Percentiles rank a stretch among this genome's conserved stretches.
These are phyloP conservation scores for Besnoitia besnoiti DNA, from an alignment of 169 alveolate genomes.

Conservation along the genomic window DNA sequence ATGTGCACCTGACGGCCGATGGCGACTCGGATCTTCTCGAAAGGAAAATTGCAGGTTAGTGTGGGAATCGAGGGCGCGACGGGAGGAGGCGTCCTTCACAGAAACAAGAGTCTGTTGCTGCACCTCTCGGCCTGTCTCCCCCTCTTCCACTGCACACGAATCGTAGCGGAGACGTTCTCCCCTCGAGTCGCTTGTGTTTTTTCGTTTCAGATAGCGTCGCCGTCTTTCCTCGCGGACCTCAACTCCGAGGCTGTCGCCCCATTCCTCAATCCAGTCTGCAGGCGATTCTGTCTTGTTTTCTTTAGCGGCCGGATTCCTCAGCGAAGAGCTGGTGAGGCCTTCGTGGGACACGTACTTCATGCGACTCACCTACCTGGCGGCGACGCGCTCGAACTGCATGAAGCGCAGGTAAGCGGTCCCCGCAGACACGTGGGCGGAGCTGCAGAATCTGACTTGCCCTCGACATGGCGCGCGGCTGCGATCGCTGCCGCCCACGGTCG, in stretches of 20 bases:
- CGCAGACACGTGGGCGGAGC: neutral
- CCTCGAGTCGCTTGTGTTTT: too few relatives aligned
- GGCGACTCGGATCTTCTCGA: neutral
- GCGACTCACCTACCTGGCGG: slow-evolving; percentile 82
- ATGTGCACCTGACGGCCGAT: slow-evolving; percentile 14
- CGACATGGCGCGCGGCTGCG: neutral
- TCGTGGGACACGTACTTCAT: slow-evolving; percentile 86
- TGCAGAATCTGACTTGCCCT: neutral
- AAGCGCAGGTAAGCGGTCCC: slow-evolving; percentile 70
- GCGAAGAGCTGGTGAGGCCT: slow-evolving; percentile 73
- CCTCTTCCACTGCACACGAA: neutral
- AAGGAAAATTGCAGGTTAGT: slow-evolving; percentile 24
- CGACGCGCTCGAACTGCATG: slow-evolving; percentile 87
- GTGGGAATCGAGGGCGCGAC: too few relatives aligned
- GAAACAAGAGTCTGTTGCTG: too few relatives aligned
- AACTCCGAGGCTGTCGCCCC: too few relatives aligned
- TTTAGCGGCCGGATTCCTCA: neutral
- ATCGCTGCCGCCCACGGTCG: neutral
- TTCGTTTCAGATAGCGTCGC: too few relatives aligned
- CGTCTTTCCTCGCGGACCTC: too few relatives aligned
- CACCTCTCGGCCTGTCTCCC: too few relatives aligned
- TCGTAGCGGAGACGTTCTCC: neutral
- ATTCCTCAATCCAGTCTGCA: too few relatives aligned
- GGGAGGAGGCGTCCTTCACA: too few relatives aligned
- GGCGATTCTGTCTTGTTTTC: too few relatives aligned